These are phyloP conservation scores for Asterochloris sp. DNA, from an alignment of 139 green algal genomes.

Conservation along the genomic window DNA sequence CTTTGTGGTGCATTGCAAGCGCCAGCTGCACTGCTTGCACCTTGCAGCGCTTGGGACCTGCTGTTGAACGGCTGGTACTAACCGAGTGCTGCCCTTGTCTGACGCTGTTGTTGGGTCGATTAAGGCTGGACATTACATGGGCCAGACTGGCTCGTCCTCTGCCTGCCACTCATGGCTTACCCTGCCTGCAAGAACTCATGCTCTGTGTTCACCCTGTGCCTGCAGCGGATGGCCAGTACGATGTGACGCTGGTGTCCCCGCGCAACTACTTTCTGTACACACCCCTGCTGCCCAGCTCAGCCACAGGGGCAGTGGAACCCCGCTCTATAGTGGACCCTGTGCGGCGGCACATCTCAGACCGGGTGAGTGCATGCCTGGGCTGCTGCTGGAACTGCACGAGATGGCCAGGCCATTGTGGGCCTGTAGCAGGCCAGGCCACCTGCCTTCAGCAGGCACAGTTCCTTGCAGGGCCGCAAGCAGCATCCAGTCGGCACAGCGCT, in stretches of 20 bases:
- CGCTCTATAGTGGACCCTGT: conserved; percentile 38
- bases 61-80: not conserved
- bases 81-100: not conserved
- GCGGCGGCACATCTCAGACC: conserved; percentile 18
- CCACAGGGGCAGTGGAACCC: conserved; percentile 24
- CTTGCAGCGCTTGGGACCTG: not conserved
- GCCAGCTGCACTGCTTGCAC: not conserved
- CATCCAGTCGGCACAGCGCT: too few species aligned
- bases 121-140: not conserved
- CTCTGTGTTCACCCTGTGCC: not conserved
- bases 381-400: not conserved
- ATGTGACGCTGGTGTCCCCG: conserved; percentile 35
- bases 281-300: conserved; percentile 32
- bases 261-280: conserved; percentile 43
- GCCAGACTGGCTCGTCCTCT: not conserved
- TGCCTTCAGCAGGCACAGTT: too few species aligned
- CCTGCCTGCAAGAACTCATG: not conserved
- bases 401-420: too few species aligned
- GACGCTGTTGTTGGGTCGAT: not conserved
- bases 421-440: too few species aligned
- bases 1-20: not conserved
- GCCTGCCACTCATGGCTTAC: not conserved
- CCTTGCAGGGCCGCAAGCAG: too few species aligned
- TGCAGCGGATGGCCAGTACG: conserved; percentile 33
- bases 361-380: not conserved